Conservation (phyloP, 306 rosid species). For the Malus orientalis region DNA sequence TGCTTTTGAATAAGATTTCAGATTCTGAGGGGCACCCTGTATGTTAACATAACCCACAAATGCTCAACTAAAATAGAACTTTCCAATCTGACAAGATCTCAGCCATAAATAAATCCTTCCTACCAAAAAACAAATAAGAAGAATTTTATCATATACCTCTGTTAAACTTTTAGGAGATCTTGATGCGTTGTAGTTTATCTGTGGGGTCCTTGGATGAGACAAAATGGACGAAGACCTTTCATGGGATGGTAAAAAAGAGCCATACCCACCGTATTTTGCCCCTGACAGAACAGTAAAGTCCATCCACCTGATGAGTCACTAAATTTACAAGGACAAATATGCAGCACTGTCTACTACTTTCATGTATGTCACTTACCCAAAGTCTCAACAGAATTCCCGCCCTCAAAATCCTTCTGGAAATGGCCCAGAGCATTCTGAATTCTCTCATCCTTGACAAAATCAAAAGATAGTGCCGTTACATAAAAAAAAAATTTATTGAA, state of each 20-base stretch:
- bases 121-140: slow-evolving; percentile 15
- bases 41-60: slow-evolving; percentile 31
- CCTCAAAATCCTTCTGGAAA: slow-evolving; percentile 69
- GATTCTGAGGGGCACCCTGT: slow-evolving; percentile 48
- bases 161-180: slow-evolving; percentile 29
- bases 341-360: slow-evolving; percentile 15
- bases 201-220: slow-evolving; percentile 41
- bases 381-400: slow-evolving; percentile 51
- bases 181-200: slow-evolving; percentile 37
- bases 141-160: slow-evolving; percentile 39
- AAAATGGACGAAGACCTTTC: slow-evolving; percentile 30
- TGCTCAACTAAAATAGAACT: slow-evolving; percentile 29
- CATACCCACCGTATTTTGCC: slow-evolving; percentile 64
- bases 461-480: neutral
- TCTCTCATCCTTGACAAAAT: slow-evolving; percentile 35
- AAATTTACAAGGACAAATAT: slow-evolving; percentile 14
- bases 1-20: slow-evolving; percentile 39
- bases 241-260: slow-evolving; percentile 63
- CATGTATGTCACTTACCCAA: slow-evolving; percentile 50
- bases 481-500: too few relatives aligned
- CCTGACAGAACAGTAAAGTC: slow-evolving; percentile 40
- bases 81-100: slow-evolving; percentile 20
- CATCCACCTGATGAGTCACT: slow-evolving; percentile 20
- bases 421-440: slow-evolving; percentile 65
- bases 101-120: slow-evolving; percentile 21